Percentiles rank a stretch among this genome's conserved stretches.
Evolutionary conservation across 345 rosid species (phyloP).

Genomic region (Carallia pectinifolia): DNA sequence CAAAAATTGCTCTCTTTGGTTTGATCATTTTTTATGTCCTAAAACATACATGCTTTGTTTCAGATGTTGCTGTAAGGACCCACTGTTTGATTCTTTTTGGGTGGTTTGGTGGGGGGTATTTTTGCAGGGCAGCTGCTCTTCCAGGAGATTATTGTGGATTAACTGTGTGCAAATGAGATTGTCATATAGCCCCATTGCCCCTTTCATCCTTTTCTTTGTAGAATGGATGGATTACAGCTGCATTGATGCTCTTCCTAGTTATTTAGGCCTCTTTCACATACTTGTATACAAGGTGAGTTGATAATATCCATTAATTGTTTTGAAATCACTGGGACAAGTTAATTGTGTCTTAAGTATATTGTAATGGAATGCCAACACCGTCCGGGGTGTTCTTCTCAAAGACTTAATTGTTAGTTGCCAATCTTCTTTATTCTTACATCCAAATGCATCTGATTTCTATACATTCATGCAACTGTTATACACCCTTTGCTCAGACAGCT

Average conservation of each 20-base stretch:
- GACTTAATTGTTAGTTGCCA: constrained; percentile 3
- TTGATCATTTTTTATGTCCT: no score
- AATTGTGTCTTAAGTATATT: constrained; percentile 38
- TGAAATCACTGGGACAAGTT: not conserved
- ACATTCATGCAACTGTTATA: constrained; percentile 45
- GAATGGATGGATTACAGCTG: constrained; percentile 73
- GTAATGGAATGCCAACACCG: constrained; percentile 52
- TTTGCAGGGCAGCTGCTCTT: constrained; percentile 55
- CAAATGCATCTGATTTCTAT: constrained; percentile 1
- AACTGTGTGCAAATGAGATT: constrained; percentile 54
- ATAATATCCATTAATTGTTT: no score
- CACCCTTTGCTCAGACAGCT: constrained; percentile 62
- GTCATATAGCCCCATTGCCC: constrained; percentile 60
- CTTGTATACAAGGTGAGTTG: constrained; percentile 53
- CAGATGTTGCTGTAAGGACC: no score
- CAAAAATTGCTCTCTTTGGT: no score
- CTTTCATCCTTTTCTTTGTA: constrained; percentile 47
- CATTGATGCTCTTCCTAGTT: constrained; percentile 51
- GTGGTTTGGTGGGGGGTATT: constrained; percentile 10
- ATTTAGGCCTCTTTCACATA: constrained; percentile 54
- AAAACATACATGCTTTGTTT: no score
- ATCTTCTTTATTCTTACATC: not conserved
- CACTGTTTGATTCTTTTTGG: not conserved
- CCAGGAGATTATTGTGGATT: constrained; percentile 50
- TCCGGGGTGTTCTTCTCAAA: constrained; percentile 41